These are phyloP conservation scores for Scleroderma bovista DNA, from an alignment of 768 basidiomycete genomes.

Conservation along the genomic window DNA sequence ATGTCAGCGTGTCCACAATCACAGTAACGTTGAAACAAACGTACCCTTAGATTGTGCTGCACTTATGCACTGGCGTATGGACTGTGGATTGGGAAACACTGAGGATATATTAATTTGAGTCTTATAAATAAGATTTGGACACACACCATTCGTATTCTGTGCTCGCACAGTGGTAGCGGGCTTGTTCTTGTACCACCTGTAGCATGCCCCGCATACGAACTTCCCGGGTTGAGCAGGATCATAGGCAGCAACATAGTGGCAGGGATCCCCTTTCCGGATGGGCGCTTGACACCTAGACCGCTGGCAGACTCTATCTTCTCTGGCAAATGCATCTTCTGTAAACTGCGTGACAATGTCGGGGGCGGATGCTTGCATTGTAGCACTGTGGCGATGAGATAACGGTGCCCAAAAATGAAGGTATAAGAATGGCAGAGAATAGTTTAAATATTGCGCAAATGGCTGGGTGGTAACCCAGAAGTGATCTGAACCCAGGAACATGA, in stretches of 20 bases:
- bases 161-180: background rate
- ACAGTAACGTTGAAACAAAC: background rate
- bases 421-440: background rate
- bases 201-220: slow-evolving; percentile 1
- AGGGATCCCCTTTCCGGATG: slow-evolving; percentile 3
- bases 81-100: background rate
- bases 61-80: background rate
- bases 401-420: background rate
- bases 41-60: background rate
- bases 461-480: too few species aligned
- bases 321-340: slow-evolving; percentile 3
- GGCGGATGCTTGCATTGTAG: background rate
- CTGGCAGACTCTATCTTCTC: slow-evolving; percentile 1
- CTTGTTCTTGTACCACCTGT: slow-evolving; percentile 1
- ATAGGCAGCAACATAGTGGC: background rate
- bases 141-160: background rate
- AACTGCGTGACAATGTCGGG: slow-evolving; percentile 2
- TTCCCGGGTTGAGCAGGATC: background rate
- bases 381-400: background rate
- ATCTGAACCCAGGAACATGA: too few species aligned
- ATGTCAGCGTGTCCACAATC: background rate
- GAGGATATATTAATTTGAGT: background rate
- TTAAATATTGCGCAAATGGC: background rate
- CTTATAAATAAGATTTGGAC: background rate
- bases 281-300: background rate